Evolutionary conservation across 2,329 filamentous ascomycete genomes (phyloP).

Genomic region (Metarhizium anisopliae): DNA sequence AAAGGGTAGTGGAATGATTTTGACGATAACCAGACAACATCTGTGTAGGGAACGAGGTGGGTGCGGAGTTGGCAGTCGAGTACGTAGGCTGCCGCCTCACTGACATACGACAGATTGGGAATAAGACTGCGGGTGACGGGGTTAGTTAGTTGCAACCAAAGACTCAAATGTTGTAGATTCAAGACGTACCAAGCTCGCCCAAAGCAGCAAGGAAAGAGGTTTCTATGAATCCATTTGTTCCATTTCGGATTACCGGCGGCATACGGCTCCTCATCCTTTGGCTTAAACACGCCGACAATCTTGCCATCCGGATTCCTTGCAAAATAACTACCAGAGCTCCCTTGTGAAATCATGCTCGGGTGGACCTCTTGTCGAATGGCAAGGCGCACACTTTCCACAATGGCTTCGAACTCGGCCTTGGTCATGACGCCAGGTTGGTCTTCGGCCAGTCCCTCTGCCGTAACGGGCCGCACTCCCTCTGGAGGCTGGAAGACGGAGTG

Average conservation of each 20-base stretch:
- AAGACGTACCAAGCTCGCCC: slow-evolving; percentile 67
- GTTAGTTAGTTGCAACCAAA: neutral
- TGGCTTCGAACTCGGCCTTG: slow-evolving; percentile 72
- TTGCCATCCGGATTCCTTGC: slow-evolving; percentile 85
- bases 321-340: slow-evolving; percentile 97
- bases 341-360: slow-evolving; percentile 92
- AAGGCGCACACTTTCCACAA: slow-evolving; percentile 80
- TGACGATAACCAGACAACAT: slow-evolving; percentile 86
- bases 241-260: slow-evolving; percentile 96
- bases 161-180: neutral
- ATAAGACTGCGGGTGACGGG: slow-evolving; percentile 53
- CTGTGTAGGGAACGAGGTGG: slow-evolving; percentile 90
- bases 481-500: slow-evolving; percentile 95
- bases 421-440: slow-evolving; percentile 59
- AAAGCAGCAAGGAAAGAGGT: slow-evolving; percentile 95
- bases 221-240: slow-evolving; percentile 99
- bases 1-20: slow-evolving; percentile 98
- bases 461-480: slow-evolving; percentile 74
- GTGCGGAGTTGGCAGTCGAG: slow-evolving; percentile 85
- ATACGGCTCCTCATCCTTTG: slow-evolving; percentile 97
- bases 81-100: slow-evolving; percentile 93
- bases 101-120: slow-evolving; percentile 95
- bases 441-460: slow-evolving; percentile 62
- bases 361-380: slow-evolving; percentile 89
- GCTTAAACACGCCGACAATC: slow-evolving; percentile 96